These are phyloP conservation scores for Alternaria brassicicola DNA, from an alignment of 2,329 filamentous ascomycete genomes.

Conservation along the genomic window DNA sequence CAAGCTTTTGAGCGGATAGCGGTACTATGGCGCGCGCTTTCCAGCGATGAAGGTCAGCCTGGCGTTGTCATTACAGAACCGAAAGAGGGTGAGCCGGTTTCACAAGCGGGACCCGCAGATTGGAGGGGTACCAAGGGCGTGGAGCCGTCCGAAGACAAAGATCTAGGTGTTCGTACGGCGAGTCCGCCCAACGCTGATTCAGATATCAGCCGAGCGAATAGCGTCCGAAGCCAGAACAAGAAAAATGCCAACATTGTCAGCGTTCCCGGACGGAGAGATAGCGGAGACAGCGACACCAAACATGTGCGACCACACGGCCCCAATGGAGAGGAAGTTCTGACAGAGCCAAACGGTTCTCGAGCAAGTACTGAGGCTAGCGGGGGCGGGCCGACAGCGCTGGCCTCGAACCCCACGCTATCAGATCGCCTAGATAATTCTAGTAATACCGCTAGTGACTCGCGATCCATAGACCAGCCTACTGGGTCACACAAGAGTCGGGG, in stretches of 20 bases:
- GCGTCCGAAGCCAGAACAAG: constrained; percentile 58
- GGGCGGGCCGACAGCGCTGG: constrained; percentile 19
- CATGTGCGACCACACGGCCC: constrained; percentile 50
- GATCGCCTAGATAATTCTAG: constrained; percentile 23
- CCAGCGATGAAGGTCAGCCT: constrained; percentile 37
- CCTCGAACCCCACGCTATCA: constrained; percentile 23
- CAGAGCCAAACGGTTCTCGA: constrained; percentile 32
- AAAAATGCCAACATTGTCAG: constrained; percentile 33
- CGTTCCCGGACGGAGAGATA: constrained; percentile 32
- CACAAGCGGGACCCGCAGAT: constrained; percentile 72
- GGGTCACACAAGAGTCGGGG: constrained; percentile 28
- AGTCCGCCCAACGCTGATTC: constrained; percentile 64
- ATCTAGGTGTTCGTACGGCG: constrained; percentile 70
- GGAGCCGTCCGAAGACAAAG: constrained; percentile 60
- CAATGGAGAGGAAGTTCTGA: constrained; percentile 39
- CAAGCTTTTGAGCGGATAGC: constrained; percentile 80
- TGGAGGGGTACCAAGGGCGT: constrained; percentile 67
- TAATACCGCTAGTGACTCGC: constrained; percentile 5
- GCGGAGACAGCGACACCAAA: constrained; percentile 46
- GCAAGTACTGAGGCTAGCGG: constrained; percentile 21
- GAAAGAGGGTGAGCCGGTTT: constrained; percentile 68
- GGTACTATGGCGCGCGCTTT: constrained; percentile 75
- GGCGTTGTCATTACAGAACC: constrained; percentile 67
- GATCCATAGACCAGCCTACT: constrained; percentile 4
- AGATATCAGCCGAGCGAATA: constrained; percentile 74